Evolutionary conservation across 2,329 filamentous ascomycete species (phyloP), one percentile per base, ranked within the genome.

Genomic region (Beauveria rudraprayagi): DNA sequence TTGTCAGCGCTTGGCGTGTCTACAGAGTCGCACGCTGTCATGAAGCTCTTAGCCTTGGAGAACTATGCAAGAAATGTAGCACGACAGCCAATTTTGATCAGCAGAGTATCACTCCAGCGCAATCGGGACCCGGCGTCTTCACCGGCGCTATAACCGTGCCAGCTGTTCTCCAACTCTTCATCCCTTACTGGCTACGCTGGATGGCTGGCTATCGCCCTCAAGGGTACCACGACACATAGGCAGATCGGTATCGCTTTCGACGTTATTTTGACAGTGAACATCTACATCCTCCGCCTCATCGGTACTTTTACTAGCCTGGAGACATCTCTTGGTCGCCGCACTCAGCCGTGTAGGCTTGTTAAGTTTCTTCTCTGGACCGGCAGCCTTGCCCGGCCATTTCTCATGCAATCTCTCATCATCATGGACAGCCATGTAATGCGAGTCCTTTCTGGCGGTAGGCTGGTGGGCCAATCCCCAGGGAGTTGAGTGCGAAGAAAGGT

Each of bases 281-380:
- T 5, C 5, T 47, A 47, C 16, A 47, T 47, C 10, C 10, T 47
- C 44, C 22, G 22, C 44, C 44, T 47, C 19, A 47, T 24, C 22
- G n/a, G 19, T 22, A 3, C 44, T 26, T 47, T 47, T 47, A 24
- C 44, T 22, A 8, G 24, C 10, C 57, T 70, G 14, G 68, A 71
- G 58, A 70, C 67, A 8, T 65, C 63, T 11, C 61, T 70, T 24
- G 65, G 67, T 47, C 16, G 44, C 44, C 5, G 53, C 44, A 7
- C 53, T 56, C 11, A 40, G 44, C 10, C 40, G 40, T 43, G 53
- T 56, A 14, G 53, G 53, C 22, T 40, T 56, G 3, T 46, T 40
- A 22, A 22, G 30, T 16, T 7, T 5, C 54, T 47, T 43, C 47
- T 41, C 41, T 47, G 41, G 41, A 43, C 26, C 41, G 46, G 41